phyloP scores from a whole-genome alignment of 352 stramenopile genomes.

The Pythium volutum region DNA sequence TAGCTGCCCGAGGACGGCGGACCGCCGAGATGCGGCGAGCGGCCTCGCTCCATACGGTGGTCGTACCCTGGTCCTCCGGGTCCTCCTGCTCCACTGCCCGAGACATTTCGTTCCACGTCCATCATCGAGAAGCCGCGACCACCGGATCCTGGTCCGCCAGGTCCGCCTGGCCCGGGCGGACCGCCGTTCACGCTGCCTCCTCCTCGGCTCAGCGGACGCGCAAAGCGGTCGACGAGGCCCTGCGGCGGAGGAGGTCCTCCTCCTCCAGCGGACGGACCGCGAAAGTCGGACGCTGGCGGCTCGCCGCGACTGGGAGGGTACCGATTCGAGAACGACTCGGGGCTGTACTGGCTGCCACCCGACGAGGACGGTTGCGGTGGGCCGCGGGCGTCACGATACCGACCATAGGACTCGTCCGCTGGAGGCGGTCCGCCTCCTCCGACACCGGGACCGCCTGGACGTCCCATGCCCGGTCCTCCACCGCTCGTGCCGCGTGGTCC shows the following conservation, averaged over 20 bases:
- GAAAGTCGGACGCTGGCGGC: neutral
- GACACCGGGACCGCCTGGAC: neutral
- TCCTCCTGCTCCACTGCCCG: neutral
- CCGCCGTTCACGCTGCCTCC: slow-evolving; percentile 3
- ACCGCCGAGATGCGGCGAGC: slow-evolving; percentile 18
- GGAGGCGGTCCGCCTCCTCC: slow-evolving; percentile 1
- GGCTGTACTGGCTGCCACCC: slow-evolving; percentile 19
- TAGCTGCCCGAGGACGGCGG: slow-evolving; percentile 7
- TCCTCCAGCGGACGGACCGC: slow-evolving; percentile 2
- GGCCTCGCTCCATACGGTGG: slow-evolving; percentile 23
- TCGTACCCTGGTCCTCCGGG: slow-evolving; percentile 15
- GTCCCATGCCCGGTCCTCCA: slow-evolving; percentile 4
- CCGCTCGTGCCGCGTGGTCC: neutral
- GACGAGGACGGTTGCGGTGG: slow-evolving; percentile 1
- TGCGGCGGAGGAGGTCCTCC: slow-evolving; percentile 3
- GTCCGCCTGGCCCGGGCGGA: slow-evolving; percentile 1
- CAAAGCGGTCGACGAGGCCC: slow-evolving; percentile 17
- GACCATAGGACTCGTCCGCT: slow-evolving; percentile 6
- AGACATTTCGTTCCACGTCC: slow-evolving; percentile 53
- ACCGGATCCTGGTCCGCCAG: neutral
- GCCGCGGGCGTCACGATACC: slow-evolving; percentile 22
- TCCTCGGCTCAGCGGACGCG: slow-evolving; percentile 17
- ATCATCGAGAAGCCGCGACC: slow-evolving; percentile 59
- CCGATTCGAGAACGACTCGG: slow-evolving; percentile 22
- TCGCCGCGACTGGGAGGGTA: slow-evolving; percentile 20